Evolutionary conservation across 2,329 filamentous ascomycete species (phyloP), one percentile per base, ranked within the genome.

Genomic region (Hymenoscyphus albidus): DNA sequence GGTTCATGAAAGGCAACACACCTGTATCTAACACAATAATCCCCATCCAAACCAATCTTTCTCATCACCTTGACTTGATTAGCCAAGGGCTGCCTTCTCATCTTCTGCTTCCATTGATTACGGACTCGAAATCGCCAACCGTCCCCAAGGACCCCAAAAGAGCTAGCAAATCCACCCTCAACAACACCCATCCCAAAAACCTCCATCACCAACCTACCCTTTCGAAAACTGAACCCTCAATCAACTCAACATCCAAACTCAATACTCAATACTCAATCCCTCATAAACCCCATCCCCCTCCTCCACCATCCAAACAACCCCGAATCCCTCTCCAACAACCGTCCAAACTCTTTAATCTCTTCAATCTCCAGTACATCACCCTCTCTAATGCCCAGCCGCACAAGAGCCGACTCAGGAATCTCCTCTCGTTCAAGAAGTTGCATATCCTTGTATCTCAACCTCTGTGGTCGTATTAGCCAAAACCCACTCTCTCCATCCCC

Each of bases 391-490:
- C 64, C 62, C 14, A 73, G 57, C 5, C 64, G 60, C 3, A 44
- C 59, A 32, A 73, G 58, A 12, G 64, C 61, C 2, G 39, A 48
- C 16, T 38, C 38, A 7, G 62, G 40, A 1, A 74, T 66, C 1
- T 44, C 56, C 44, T 73, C 72, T 57, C 68, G 71, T 56, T 70
- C 72, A 60, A 72, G 44, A 5, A 74, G 61, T 13, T 68, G 69
- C 51, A 70, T 73, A 64, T 74, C 70, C 55, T 74, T 74, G 39
- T 73, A 74, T 61, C 72, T 64, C n/a, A 74, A 58, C 65, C 73
- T 73, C 71, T 62, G 38, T 73, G n/a, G 55, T 3, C 22, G 16
- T 9, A n/a, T 44, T 1, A 51, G 18, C 18, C 6, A 22, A 27
- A 22, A 51, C n/a, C 9, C 9, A 22, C 6, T 22, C n/a, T 10